These are phyloP conservation scores for Cystoisospora suis DNA, from an alignment of 169 alveolate genomes.

Conservation along the genomic window DNA sequence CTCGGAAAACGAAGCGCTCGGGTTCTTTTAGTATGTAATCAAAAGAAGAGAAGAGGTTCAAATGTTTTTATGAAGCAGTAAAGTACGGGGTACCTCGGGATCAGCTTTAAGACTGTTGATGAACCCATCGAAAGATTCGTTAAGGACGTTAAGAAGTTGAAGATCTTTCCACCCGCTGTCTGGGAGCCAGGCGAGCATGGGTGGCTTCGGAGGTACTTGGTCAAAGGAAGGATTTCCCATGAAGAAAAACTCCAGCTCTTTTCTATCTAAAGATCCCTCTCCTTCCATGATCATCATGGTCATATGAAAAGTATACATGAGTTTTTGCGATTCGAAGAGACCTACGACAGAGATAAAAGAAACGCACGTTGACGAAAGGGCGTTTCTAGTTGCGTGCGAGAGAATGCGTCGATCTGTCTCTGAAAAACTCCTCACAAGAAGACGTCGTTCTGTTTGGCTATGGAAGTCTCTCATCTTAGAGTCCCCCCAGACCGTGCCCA, in stretches of 20 bases:
- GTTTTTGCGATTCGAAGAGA: conserved; percentile 89
- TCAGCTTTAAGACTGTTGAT: conserved; percentile 55
- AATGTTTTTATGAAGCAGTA: too few relatives aligned
- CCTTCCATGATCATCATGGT: conserved; percentile 92
- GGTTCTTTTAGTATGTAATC: too few relatives aligned
- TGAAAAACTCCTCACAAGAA: too few relatives aligned
- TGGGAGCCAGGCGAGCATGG: conserved; percentile 90
- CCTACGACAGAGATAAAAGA: conserved; percentile 46
- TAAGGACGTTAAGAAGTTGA: conserved; percentile 81
- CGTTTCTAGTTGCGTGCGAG: too few relatives aligned
- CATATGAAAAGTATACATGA: conserved; percentile 93
- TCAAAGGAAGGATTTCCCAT: conserved; percentile 91
- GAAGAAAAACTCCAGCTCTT: conserved; percentile 92
- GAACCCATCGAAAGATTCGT: conserved; percentile 73
- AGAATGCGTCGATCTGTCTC: too few relatives aligned
- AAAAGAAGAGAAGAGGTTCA: too few relatives aligned
- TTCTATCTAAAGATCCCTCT: conserved; percentile 83
- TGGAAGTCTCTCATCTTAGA: too few relatives aligned
- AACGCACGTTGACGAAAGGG: neutral
- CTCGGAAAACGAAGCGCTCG: too few relatives aligned
- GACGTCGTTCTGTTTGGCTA: too few relatives aligned
- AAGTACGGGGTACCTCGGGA: conserved; percentile 51
- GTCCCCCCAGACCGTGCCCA: too few relatives aligned
- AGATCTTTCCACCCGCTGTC: conserved; percentile 94
- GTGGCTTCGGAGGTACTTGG: conserved; percentile 72